Conservation (phyloP, 345 rosid genomes). For the Acer campestre region DNA sequence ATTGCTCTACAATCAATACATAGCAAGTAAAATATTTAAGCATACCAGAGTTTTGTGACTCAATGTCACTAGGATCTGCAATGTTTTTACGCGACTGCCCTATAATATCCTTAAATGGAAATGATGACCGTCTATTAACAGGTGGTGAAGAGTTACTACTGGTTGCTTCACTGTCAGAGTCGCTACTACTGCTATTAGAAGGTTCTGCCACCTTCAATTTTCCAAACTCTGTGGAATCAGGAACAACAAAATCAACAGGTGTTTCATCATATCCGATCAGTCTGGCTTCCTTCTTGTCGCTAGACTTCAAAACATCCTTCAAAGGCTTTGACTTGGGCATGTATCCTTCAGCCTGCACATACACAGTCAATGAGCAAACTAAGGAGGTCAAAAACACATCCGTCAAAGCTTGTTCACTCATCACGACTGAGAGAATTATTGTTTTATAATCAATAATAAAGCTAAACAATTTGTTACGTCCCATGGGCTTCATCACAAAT, state of each 20-base stretch:
- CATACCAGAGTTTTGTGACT: conserved; percentile 22
- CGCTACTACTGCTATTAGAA: conserved; percentile 6
- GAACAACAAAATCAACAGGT: conserved; percentile 47
- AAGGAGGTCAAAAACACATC: neutral
- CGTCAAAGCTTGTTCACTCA: neutral
- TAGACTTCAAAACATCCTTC: conserved; percentile 57
- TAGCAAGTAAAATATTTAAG: neutral
- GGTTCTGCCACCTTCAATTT: conserved; percentile 33
- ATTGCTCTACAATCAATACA: conserved; percentile 1
- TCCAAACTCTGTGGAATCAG: conserved; percentile 28
- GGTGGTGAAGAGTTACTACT: conserved; percentile 20
- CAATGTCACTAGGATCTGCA: conserved; percentile 19
- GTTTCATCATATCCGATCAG: conserved; percentile 83
- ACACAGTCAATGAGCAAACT: conserved; percentile 5
- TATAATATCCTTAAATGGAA: conserved; percentile 23
- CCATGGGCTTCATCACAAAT: no score
- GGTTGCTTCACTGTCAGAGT: conserved; percentile 24
- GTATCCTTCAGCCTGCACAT: conserved; percentile 62
- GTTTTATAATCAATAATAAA: neutral
- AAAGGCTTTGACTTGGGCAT: conserved; percentile 46
- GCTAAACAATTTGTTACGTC: no score
- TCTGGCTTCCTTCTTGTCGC: conserved; percentile 53
- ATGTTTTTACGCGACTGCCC: conserved; percentile 19
- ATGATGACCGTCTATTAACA: conserved; percentile 16
- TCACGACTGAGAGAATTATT: neutral